Evolutionary conservation across 495 filamentous ascomycete species (phyloP).

Genomic region (Recurvomyces mirabilis): DNA sequence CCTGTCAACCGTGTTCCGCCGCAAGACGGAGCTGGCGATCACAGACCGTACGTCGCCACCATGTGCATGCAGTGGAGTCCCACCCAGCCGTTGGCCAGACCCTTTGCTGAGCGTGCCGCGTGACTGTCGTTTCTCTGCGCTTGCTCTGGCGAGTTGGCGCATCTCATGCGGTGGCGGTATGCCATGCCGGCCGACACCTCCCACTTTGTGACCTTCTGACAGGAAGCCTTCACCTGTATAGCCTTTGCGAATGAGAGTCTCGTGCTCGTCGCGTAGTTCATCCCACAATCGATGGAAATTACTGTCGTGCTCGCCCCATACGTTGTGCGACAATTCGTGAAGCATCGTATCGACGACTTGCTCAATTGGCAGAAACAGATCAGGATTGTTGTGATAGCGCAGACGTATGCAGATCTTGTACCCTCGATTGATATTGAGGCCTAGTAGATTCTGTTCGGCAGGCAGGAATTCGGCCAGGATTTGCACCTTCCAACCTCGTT

Average conservation of each 20-base stretch:
- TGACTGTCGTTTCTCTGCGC: conserved; percentile 57
- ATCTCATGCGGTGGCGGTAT: conserved; percentile 56
- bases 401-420: conserved; percentile 75
- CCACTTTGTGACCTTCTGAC: conserved; percentile 59
- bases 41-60: conserved; percentile 64
- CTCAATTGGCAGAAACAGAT: conserved; percentile 70
- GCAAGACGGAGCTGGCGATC: conserved; percentile 61
- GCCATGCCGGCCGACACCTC: conserved; percentile 50
- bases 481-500: conserved; percentile 67
- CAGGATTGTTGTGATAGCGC: conserved; percentile 62
- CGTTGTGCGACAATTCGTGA: conserved; percentile 88
- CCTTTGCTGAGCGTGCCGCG: conserved; percentile 39
- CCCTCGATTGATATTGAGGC: conserved; percentile 65
- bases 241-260: conserved; percentile 61
- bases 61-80: conserved; percentile 41
- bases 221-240: conserved; percentile 91
- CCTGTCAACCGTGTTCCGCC: conserved; percentile 50
- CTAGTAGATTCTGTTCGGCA: conserved; percentile 58
- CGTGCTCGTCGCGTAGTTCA: conserved; percentile 74
- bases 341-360: conserved; percentile 84
- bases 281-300: conserved; percentile 81
- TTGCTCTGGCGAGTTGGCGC: conserved; percentile 56
- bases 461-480: conserved; percentile 81
- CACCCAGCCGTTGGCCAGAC: conserved; percentile 66
- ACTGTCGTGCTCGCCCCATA: conserved; percentile 69